Evolutionary conservation across 257 asterid species (phyloP).

Genomic region (Plectranthus barbatus): DNA sequence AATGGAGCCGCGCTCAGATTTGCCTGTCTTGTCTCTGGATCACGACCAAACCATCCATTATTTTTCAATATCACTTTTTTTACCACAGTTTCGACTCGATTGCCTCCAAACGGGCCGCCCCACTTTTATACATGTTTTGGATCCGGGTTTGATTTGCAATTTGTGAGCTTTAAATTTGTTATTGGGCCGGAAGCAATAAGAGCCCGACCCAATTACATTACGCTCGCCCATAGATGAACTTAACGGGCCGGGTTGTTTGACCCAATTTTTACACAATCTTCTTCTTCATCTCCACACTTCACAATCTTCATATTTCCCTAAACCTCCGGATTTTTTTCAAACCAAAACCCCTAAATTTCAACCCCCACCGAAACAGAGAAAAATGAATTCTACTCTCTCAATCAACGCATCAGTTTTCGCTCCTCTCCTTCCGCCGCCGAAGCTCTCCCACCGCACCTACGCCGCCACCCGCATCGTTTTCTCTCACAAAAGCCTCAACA

Average conservation of each 20-base stretch:
- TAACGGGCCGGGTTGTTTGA: slow-evolving; percentile 6
- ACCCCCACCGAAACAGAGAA: not conserved
- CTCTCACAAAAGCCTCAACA: not conserved
- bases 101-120: too few species aligned
- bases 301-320: not conserved
- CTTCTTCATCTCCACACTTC: not conserved
- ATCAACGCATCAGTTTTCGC: slow-evolving; percentile 14
- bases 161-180: too few species aligned
- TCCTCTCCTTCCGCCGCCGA: slow-evolving; percentile 12
- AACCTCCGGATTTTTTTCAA: not conserved
- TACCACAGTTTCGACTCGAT: too few species aligned
- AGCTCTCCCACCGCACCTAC: slow-evolving; percentile 8
- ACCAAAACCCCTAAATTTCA: slow-evolving; percentile 9
- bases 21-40: slow-evolving; percentile 18
- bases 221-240: too few species aligned
- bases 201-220: not conserved
- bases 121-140: too few species aligned
- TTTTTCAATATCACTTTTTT: too few species aligned
- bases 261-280: not conserved
- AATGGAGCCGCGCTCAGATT: not conserved
- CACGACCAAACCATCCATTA: not conserved
- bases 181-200: too few species aligned
- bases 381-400: slow-evolving; percentile 29
- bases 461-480: not conserved
- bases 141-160: too few species aligned